Conservation (phyloP, 2,329 filamentous ascomycete species). For the Neonectria neomacrospora region DNA sequence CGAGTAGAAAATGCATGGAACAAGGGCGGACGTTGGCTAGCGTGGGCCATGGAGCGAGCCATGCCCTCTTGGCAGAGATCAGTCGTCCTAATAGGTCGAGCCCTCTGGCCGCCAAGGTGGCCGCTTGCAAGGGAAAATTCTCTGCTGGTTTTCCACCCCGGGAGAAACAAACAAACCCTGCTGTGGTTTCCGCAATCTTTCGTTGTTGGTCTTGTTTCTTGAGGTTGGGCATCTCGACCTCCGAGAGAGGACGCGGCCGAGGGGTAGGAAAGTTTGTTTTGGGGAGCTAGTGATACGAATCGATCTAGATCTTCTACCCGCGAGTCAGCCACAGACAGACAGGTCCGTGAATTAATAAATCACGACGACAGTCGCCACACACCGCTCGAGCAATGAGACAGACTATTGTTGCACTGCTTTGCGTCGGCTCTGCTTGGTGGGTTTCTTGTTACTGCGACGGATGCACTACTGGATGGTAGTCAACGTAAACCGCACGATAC, state of each 20-base stretch:
- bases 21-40: constrained; percentile 18
- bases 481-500: too few relatives aligned
- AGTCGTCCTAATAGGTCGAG: constrained; percentile 10
- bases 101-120: not conserved
- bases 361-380: not conserved
- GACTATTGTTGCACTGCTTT: not conserved
- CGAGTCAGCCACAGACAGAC: constrained; percentile 6
- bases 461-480: not conserved
- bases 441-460: too few relatives aligned
- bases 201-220: not conserved
- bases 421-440: not conserved
- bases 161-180: not conserved
- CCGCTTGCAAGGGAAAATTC: constrained; percentile 1
- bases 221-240: not conserved
- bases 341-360: not conserved
- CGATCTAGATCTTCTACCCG: constrained; percentile 4
- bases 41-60: constrained; percentile 12
- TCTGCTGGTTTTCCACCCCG: constrained; percentile 1
- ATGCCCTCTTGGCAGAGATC: constrained; percentile 18
- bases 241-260: not conserved
- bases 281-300: not conserved
- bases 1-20: constrained; percentile 21
- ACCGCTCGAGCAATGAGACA: not conserved
- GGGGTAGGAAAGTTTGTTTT: not conserved
- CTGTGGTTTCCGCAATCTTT: not conserved